A percentile compares a stretch with the other conserved stretches of the same genome.
These are phyloP conservation scores for Harrya chromipes DNA, from an alignment of 768 basidiomycete species.

Conservation along the genomic window DNA sequence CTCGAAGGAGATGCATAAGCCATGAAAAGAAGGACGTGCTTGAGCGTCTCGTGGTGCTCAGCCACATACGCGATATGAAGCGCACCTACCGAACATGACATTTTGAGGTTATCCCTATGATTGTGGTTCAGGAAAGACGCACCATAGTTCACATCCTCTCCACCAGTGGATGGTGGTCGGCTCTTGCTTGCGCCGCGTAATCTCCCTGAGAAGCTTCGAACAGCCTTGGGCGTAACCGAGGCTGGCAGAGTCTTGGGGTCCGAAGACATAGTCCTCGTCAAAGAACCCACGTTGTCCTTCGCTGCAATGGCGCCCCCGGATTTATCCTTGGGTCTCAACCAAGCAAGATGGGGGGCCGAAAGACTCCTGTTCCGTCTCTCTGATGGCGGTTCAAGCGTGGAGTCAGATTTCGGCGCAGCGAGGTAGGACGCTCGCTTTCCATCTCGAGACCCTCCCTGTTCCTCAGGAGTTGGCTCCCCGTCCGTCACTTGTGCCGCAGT, in stretches of 20 bases:
- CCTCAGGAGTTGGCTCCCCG: background rate
- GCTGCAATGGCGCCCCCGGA: constrained; percentile 1
- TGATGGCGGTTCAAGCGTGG: constrained; percentile 12
- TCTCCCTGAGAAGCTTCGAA: constrained; percentile 22
- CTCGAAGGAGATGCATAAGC: constrained; percentile 26
- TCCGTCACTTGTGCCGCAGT: background rate
- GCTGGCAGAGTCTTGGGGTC: constrained; percentile 8
- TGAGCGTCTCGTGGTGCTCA: constrained; percentile 86
- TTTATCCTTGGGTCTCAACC: constrained; percentile 42
- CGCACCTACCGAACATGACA: constrained; percentile 16
- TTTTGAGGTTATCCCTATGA: constrained; percentile 1
- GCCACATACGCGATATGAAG: constrained; percentile 52
- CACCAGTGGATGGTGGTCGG: constrained; percentile 13
- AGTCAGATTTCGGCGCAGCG: background rate
- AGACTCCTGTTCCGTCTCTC: constrained; percentile 45
- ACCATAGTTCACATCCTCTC: constrained; percentile 16
- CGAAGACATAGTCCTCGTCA: constrained; percentile 17
- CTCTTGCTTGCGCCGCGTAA: constrained; percentile 21
- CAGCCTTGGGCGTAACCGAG: constrained; percentile 6
- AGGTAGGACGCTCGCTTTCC: constrained; percentile 24
- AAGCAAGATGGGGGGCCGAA: constrained; percentile 59
- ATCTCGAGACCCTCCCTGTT: constrained; percentile 8
- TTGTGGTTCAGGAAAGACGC: background rate
- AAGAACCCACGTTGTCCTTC: constrained; percentile 10
- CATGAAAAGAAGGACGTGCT: constrained; percentile 74